Conservation (phyloP, 805 yeast species). For the Blastobotrys robertii region DNA sequence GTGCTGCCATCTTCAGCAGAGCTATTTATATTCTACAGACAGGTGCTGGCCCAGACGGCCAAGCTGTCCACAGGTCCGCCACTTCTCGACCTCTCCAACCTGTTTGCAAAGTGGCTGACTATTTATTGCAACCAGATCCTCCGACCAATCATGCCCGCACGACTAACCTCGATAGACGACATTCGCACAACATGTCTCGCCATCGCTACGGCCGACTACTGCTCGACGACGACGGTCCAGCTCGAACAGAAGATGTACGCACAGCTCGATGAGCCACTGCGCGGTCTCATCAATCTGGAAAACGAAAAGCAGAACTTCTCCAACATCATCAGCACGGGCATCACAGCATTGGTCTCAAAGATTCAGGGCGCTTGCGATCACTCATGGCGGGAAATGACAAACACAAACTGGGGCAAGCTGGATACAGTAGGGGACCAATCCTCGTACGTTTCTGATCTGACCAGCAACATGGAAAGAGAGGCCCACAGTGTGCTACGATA, state of each 20-base stretch:
- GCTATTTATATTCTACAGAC: conserved; percentile 67
- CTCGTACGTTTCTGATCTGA: conserved; percentile 53
- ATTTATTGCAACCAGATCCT: conserved; percentile 48
- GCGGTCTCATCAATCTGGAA: conserved; percentile 42
- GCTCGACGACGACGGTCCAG: conserved; percentile 68
- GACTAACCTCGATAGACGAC: conserved; percentile 44
- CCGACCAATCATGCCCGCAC: conserved; percentile 38
- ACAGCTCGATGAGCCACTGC: conserved; percentile 33
- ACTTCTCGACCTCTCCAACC: conserved; percentile 37
- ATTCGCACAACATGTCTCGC: conserved; percentile 59
- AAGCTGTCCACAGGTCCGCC: conserved; percentile 41
- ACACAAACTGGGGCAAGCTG: conserved; percentile 61
- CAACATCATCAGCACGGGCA: conserved; percentile 47
- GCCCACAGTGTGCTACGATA: conserved; percentile 28
- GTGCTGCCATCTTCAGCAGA: conserved; percentile 85
- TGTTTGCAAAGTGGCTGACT: conserved; percentile 58
- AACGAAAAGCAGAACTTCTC: conserved; percentile 46
- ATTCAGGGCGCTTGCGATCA: conserved; percentile 52
- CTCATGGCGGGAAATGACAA: conserved; percentile 76
- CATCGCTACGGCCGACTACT: conserved; percentile 83
- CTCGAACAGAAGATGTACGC: conserved; percentile 51
- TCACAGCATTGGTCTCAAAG: conserved; percentile 46
- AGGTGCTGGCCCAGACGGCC: conserved; percentile 58
- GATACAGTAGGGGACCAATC: conserved; percentile 65
- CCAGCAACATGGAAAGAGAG: conserved; percentile 35